phyloP scores from a whole-genome alignment of 768 basidiomycete species.

The Mycena sanguinolenta region DNA sequence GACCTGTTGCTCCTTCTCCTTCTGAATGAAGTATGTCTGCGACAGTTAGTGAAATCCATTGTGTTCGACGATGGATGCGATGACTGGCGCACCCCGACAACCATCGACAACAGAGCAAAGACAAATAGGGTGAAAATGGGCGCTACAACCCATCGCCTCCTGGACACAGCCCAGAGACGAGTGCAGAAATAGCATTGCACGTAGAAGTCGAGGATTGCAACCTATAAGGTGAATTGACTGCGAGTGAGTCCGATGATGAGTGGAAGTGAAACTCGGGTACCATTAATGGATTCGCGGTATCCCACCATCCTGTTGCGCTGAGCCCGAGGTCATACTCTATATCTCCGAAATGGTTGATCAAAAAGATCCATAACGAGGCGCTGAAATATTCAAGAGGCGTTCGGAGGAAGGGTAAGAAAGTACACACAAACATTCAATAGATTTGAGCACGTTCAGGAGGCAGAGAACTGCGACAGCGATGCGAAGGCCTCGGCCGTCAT shows the following conservation, averaged over 20 bases:
- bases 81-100: conserved; percentile 10
- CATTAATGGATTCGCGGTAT: conserved; percentile 29
- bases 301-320: conserved; percentile 28
- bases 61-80: not conserved
- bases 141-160: conserved; percentile 10
- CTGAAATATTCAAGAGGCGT: conserved; percentile 4
- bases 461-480: conserved; percentile 5
- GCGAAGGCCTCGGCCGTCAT: conserved; percentile 10
- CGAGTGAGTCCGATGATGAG: conserved; percentile 7
- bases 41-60: conserved; percentile 5
- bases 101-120: conserved; percentile 20
- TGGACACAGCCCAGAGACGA: conserved; percentile 24
- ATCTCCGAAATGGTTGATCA: conserved; percentile 16
- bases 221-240: conserved; percentile 3
- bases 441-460: conserved; percentile 22
- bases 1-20: not conserved
- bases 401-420: not conserved
- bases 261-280: not conserved
- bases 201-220: conserved; percentile 26
- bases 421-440: conserved; percentile 18
- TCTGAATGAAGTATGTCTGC: conserved; percentile 30
- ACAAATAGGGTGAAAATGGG: conserved; percentile 16
- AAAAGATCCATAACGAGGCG: conserved; percentile 19
- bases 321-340: conserved; percentile 3
- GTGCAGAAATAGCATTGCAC: conserved; percentile 22